These are phyloP conservation scores for Trichoderma reesei DNA, from an alignment of 495 filamentous ascomycete species.

Conservation along the genomic window DNA sequence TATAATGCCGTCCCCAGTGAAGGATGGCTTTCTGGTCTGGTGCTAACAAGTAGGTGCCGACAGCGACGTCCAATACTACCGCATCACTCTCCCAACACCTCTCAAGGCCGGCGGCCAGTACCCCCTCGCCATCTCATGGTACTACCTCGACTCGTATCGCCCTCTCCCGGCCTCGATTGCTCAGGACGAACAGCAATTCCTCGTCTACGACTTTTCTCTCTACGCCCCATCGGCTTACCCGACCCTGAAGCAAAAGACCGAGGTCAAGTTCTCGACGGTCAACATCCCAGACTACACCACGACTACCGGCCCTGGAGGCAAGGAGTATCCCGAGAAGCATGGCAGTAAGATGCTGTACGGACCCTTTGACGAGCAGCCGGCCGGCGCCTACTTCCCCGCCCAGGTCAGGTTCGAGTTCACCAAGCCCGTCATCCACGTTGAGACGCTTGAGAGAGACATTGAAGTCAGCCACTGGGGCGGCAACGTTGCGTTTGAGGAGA, in stretches of 20 bases:
- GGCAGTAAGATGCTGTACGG: constrained; percentile 85
- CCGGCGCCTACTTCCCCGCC: constrained; percentile 60
- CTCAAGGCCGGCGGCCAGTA: constrained; percentile 66
- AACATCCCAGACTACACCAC: constrained; percentile 79
- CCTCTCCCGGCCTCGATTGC: constrained; percentile 73
- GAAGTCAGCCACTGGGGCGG: constrained; percentile 98
- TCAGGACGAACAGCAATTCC: constrained; percentile 76
- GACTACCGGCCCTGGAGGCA: constrained; percentile 52
- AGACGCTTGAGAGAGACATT: constrained; percentile 72
- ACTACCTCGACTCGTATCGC: constrained; percentile 58
- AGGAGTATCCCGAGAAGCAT: constrained; percentile 66
- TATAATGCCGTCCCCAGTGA: background rate
- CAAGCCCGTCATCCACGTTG: constrained; percentile 71
- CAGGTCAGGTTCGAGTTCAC: constrained; percentile 92
- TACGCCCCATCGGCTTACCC: constrained; percentile 72
- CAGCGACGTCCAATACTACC: constrained; percentile 76
- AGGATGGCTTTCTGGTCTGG: background rate
- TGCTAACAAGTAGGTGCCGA: background rate
- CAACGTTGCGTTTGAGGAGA: constrained; percentile 87
- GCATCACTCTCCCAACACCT: constrained; percentile 63
- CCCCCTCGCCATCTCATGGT: constrained; percentile 80
- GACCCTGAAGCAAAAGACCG: constrained; percentile 90
- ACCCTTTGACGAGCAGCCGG: constrained; percentile 70
- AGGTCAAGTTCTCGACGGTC: constrained; percentile 64
- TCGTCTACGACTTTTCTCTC: constrained; percentile 74